phyloP scores from a whole-genome alignment of 2,329 filamentous ascomycete genomes.

The Xylariaceae sp. region DNA sequence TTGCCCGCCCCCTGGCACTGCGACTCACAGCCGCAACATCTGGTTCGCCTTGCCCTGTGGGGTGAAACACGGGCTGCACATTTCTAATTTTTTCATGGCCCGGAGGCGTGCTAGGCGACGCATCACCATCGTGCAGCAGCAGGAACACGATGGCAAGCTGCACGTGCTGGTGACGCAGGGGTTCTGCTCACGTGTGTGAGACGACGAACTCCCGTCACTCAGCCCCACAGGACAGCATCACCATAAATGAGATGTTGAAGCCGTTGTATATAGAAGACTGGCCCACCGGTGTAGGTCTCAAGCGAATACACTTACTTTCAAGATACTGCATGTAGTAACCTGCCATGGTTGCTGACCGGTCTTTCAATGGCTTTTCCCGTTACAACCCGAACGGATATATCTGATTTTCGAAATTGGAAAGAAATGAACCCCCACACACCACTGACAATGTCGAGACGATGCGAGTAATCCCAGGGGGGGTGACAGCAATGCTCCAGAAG shows the following conservation, averaged over 20 bases:
- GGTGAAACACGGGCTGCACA: slow-evolving; percentile 25
- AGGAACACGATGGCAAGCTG: slow-evolving; percentile 30
- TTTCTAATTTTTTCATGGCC: slow-evolving; percentile 19
- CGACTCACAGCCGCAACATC: slow-evolving; percentile 11
- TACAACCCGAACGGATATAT: slow-evolving; percentile 25
- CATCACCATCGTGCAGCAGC: slow-evolving; percentile 21
- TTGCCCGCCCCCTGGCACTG: slow-evolving; percentile 17
- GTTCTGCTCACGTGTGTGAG: slow-evolving; percentile 34
- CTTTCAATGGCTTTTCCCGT: slow-evolving; percentile 21
- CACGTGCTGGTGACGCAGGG: slow-evolving; percentile 33
- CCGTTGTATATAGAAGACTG: slow-evolving; percentile 12
- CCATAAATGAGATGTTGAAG: slow-evolving; percentile 26
- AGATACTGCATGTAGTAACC: slow-evolving; percentile 72
- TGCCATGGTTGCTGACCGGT: slow-evolving; percentile 45
- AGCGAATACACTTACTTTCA: slow-evolving; percentile 60
- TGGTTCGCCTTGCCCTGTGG: slow-evolving; percentile 16
- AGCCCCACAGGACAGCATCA: slow-evolving; percentile 32
- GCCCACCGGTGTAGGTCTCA: slow-evolving; percentile 14
- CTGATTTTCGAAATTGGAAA: slow-evolving; percentile 20
- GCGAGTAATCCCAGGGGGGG: slow-evolving; percentile 28
- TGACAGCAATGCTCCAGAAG: slow-evolving; percentile 25
- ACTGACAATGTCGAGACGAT: slow-evolving; percentile 16
- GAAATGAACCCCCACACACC: slow-evolving; percentile 27
- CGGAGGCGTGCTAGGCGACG: slow-evolving; percentile 16
- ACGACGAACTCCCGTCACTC: slow-evolving; percentile 32